Base-by-base conservation (phyloP, 2,329 filamentous ascomycete genomes). In the Hypoxylon sp. region DNA sequence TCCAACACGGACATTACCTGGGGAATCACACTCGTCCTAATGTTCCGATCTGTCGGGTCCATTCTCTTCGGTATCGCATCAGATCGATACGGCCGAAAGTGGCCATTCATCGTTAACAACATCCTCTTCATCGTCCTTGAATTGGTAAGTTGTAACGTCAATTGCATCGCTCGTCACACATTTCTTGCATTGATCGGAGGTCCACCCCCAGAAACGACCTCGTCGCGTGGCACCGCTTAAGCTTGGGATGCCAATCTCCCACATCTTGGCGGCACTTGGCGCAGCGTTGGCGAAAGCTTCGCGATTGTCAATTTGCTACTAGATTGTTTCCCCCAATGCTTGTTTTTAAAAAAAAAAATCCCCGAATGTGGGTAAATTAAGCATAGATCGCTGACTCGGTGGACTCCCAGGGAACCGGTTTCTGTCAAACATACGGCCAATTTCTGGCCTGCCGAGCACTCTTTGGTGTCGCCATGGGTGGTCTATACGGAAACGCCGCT, bases 391-490 rank as follows among this genome's bases (percentile, higher is more conserved):
- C 67, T 73, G 31, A 71, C 51, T 51, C 57, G 22, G 19, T 19
- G 33, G 24, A 59, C 26, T 33, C 17, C 1, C 52, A 87, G 84
- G 85, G 83, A 14, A 93, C 92, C 39, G 91, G 91, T 63, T 94
- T 92, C 77, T 87, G 87, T 69, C 78, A 84, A 0, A 94, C 89
- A 0, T 93, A 92, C 74, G 75, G 83, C 53, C 87, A 92, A 72
- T 95, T 95, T 76, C 83, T 96, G 22, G 92, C 90, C 10, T 92
- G 92, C 10, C 86, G 93, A 44, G 89, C 90, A 46, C 82, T 95
- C 2, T 95, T 94, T 75, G 93, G 92, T 50, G 80, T 95, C 47
- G 92, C 92, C 73, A 95, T 95, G 92, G 93, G 93, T 42, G 93
- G 92, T 71, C 73, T 94, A 1, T 90, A 94, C 79, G 93, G 93